Base-by-base conservation (phyloP, 2,329 filamentous ascomycete species). In the Mollisiaceae sp. region DNA sequence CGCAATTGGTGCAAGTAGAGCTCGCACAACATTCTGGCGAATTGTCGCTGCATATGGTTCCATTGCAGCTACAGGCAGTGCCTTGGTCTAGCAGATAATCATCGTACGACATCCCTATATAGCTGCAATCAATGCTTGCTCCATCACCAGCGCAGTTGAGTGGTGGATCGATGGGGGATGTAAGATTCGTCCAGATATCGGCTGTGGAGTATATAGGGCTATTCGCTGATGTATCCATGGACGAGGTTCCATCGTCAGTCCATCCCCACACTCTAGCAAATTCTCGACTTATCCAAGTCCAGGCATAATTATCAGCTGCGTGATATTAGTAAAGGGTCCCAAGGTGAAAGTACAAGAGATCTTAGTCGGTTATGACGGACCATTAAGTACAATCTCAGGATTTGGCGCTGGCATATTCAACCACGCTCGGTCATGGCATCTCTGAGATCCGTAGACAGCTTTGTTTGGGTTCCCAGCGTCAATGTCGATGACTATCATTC, bases 201-300 rank as follows among this genome's bases (percentile, higher is more conserved):
- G 15, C 43, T 47, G 15, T 47, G 9, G 43, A n/a, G n/a, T 47
- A 47, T n/a, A 47, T 47, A 8, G 38, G 38, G 38, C 15, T 41
- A 18, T 41, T 41, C 27, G 38, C 38, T 41, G 43, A 47, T 47
- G 15, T 22, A n/a, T 22, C n/a, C 15, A 22, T 9, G 43, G 43
- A 47, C 14, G 43, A n/a, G n/a, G 43, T 4, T 2, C 43, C 43
- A 22, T 47, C 43, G 43, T 47, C 43, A 9, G 15, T 22, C 43
- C 43, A 47, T 47, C 43, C 43, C 43, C 43, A 47, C 43, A 47
- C n/a, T 47, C 43, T 47, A 18, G 43, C 43, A 20, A 47, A 47
- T 22, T 47, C 43, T 47, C 43, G 43, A 47, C n/a, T 47, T n/a
- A 47, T 47, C 43, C 43, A 47, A 8, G n/a, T 47, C 43, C 43